phyloP scores from a whole-genome alignment of 2,329 filamentous ascomycete species.

The Aspergillus melleus region DNA sequence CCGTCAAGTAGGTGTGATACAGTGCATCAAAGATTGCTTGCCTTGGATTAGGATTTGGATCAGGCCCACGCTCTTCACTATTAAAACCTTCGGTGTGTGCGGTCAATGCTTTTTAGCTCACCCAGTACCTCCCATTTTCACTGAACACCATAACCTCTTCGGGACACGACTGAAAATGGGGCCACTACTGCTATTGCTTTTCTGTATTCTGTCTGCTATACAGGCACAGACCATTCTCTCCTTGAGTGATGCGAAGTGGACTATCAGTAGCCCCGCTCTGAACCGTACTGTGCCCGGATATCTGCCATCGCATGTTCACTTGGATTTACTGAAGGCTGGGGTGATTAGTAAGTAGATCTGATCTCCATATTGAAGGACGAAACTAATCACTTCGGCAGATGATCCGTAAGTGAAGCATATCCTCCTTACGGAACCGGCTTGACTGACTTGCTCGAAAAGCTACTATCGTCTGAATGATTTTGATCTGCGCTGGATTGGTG shows the following conservation, averaged over 20 bases:
- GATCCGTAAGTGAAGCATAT: conserved; percentile 32
- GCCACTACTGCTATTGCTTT: conserved; percentile 17
- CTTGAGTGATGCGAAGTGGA: conserved; percentile 47
- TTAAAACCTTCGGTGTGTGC: too few relatives aligned
- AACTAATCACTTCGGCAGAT: conserved; percentile 18
- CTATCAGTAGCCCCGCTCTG: conserved; percentile 44
- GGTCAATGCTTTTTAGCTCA: too few relatives aligned
- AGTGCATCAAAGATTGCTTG: too few relatives aligned
- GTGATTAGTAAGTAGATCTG: conserved; percentile 51
- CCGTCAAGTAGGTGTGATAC: too few relatives aligned
- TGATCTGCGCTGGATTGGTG: conserved; percentile 59
- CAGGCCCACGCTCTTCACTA: too few relatives aligned
- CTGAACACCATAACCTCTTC: background rate
- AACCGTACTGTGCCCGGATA: conserved; percentile 56
- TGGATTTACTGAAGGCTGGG: conserved; percentile 56
- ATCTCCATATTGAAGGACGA: background rate
- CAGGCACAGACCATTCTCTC: conserved; percentile 40
- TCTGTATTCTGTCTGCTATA: conserved; percentile 11
- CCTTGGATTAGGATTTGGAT: too few relatives aligned
- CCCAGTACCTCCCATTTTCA: too few relatives aligned
- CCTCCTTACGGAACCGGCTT: background rate
- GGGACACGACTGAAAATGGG: conserved; percentile 23
- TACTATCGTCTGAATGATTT: conserved; percentile 61
- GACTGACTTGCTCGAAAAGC: conserved; percentile 17
- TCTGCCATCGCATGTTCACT: conserved; percentile 60